Percentiles rank a stretch among this genome's conserved stretches.
phyloP scores from a whole-genome alignment of 805 yeast genomes.

The Candida fluviatilis region DNA sequence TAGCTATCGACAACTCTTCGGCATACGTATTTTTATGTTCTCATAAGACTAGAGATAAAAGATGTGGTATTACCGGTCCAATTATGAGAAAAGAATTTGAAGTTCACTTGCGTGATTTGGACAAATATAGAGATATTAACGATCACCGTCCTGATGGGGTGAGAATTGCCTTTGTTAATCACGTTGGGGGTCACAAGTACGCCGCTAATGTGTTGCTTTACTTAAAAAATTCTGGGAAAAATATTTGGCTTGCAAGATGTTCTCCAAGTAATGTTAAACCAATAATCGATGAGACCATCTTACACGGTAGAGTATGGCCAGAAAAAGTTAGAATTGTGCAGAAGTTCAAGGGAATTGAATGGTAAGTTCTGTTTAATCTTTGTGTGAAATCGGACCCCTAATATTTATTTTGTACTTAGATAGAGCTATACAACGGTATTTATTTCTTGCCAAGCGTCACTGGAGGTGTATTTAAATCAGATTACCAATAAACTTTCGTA shows the following conservation, averaged over 20 bases:
- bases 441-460: too few species aligned
- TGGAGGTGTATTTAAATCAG: too few species aligned
- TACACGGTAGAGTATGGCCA: slow-evolving; percentile 70
- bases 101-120: slow-evolving; percentile 62
- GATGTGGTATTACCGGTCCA: slow-evolving; percentile 94
- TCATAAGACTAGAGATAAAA: slow-evolving; percentile 84
- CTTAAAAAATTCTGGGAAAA: slow-evolving; percentile 58
- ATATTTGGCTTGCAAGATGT: slow-evolving; percentile 86
- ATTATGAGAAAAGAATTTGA: slow-evolving; percentile 79
- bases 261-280: slow-evolving; percentile 71
- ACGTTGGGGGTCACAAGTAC: slow-evolving; percentile 94
- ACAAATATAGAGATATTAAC: slow-evolving; percentile 67
- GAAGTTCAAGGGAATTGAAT: slow-evolving; percentile 48
- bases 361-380: slow-evolving; percentile 32
- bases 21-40: slow-evolving; percentile 76
- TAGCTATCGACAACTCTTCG: slow-evolving; percentile 22
- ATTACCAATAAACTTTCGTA: slow-evolving; percentile 15
- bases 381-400: too few species aligned
- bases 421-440: too few species aligned
- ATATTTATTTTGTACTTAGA: too few species aligned
- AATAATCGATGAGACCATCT: slow-evolving; percentile 70
- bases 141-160: slow-evolving; percentile 78
- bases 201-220: slow-evolving; percentile 87
- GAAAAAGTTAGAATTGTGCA: slow-evolving; percentile 59
- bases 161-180: slow-evolving; percentile 66